Evolutionary conservation across 139 green algal species (phyloP).

Genomic region (Chlamydomonas schloesseri): DNA sequence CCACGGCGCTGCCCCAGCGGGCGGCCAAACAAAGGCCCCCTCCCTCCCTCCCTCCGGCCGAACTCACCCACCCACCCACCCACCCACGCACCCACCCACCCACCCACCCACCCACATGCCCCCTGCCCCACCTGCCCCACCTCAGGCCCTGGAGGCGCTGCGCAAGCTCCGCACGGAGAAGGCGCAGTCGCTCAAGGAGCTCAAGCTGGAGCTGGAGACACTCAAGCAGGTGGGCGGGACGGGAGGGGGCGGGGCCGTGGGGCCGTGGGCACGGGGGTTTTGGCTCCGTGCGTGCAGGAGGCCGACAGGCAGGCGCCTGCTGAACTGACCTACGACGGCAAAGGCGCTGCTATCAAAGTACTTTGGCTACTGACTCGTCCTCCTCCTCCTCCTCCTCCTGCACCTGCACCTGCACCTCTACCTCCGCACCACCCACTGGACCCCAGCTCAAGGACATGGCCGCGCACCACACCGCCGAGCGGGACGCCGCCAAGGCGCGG

Average conservation of each 20-base stretch:
- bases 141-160: constrained; percentile 88
- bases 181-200: constrained; percentile 66
- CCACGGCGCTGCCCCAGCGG: no score
- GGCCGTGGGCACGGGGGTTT: no score
- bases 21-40: no score
- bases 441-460: constrained; percentile 28
- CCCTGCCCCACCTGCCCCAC: no score
- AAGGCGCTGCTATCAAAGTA: no score
- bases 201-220: constrained; percentile 79
- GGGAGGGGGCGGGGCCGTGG: background rate
- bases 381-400: background rate
- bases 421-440: background rate
- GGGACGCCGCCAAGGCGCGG: constrained; percentile 9
- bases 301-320: no score
- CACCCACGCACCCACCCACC: background rate
- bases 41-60: no score
- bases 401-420: background rate
- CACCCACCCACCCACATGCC: background rate
- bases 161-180: constrained; percentile 91
- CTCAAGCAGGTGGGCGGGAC: constrained; percentile 73
- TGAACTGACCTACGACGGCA: no score
- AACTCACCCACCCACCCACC: no score
- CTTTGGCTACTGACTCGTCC: no score
- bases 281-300: no score
- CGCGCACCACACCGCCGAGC: constrained; percentile 8